Conservation (phyloP, 495 filamentous ascomycete genomes). For the Cercophora scortea region DNA sequence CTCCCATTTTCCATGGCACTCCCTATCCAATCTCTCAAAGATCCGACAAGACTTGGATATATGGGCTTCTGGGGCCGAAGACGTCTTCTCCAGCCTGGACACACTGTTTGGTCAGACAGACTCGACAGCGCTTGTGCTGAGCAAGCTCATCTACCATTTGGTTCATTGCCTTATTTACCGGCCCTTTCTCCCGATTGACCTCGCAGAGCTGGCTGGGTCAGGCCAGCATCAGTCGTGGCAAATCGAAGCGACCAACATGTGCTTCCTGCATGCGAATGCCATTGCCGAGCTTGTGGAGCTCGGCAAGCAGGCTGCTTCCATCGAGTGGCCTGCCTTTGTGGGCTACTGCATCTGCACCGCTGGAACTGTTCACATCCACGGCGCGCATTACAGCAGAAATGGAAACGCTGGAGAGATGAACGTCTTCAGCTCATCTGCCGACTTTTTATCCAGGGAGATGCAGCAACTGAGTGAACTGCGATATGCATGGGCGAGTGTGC, state of each 20-base stretch:
- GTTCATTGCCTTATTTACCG: conserved; percentile 80
- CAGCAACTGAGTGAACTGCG: conserved; percentile 67
- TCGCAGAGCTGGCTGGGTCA: conserved; percentile 66
- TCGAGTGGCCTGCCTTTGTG: conserved; percentile 78
- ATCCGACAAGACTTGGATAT: conserved; percentile 77
- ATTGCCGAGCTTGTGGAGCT: conserved; percentile 78
- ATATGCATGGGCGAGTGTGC: conserved; percentile 65
- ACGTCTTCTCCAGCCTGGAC: conserved; percentile 68
- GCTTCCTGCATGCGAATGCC: conserved; percentile 80
- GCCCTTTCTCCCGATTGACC: conserved; percentile 75
- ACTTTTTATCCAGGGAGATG: conserved; percentile 70
- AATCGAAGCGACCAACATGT: conserved; percentile 78
- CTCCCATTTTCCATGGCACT: conserved; percentile 84
- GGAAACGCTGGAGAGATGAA: conserved; percentile 53
- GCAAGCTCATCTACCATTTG: conserved; percentile 77
- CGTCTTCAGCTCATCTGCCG: conserved; percentile 46
- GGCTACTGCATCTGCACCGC: conserved; percentile 77
- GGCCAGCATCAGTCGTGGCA: conserved; percentile 88
- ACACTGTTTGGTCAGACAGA: conserved; percentile 69
- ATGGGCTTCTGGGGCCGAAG: conserved; percentile 75
- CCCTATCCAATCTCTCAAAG: conserved; percentile 73
- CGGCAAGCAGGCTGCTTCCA: conserved; percentile 52
- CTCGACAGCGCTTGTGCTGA: conserved; percentile 67
- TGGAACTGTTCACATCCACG: conserved; percentile 78
- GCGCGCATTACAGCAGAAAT: conserved; percentile 63